Base-by-base conservation (phyloP, 2,329 filamentous ascomycete species). In the Diaporthe vaccinii region DNA sequence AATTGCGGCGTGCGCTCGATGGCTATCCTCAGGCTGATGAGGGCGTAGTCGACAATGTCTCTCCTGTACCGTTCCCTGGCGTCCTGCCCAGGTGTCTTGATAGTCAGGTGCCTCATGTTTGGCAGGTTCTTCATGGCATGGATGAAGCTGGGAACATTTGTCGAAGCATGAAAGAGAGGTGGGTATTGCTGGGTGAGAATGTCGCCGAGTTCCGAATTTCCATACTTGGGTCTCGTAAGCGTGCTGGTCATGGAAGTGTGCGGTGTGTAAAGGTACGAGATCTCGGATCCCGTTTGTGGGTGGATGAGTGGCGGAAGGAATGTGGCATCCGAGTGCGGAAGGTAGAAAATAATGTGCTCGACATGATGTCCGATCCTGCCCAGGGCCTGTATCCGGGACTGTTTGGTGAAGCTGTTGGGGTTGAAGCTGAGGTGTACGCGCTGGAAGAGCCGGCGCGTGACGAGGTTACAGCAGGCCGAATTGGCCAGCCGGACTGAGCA, bases 301-400 rank as follows among this genome's bases (percentile, higher is more conserved):
- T 97, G 93, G 53, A 98, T 88, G 61, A 98, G 89, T n/a, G 95
- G 95, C 22, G 95, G 94, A 12, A 98, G 88, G 81, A 96, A 96
- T 57, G 94, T 97, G 72, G 94, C 90, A n/a, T 90, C 86, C 8
- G 91, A 91, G 84, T 97, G 95, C 39, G 94, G 90, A 78, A 97
- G 90, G 81, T 88, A 89, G 85, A 98, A 97, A 74, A 90, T 94
- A 72, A 98, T 87, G 75, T 93, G 93, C 84, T 94, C 92, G 80
- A 97, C 90, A 83, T 96, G 91, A 78, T 92, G 92, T 74, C 95
- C 95, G 79, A 98, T 92, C 76, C 94, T 89, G 76, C 92, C 90
- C 74, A 98, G 88, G 34, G 95, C 94, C 76, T 93, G 91, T 78
- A 97, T 88, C 69, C 93, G 90, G 77, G 91, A 89, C 46, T 92